Base-by-base conservation (phyloP, 2,329 filamentous ascomycete genomes). In the Cephalotrichum gorgonifer region DNA sequence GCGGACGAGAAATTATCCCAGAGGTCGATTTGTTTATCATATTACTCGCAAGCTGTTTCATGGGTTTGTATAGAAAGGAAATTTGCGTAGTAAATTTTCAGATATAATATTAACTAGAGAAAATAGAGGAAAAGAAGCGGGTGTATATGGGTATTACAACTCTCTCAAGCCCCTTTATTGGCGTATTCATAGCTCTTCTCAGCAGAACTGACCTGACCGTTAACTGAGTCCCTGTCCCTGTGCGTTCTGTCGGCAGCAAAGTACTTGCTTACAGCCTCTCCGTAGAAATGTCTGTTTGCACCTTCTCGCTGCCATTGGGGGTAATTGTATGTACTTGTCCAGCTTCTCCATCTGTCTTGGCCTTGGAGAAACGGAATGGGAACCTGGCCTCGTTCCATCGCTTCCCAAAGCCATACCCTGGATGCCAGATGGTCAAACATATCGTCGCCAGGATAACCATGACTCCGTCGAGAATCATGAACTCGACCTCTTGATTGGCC, bases 371-470 rank as follows among this genome's bases (percentile, higher is more conserved):
- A 31, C 5, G 30, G 11, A 31, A 31, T 15, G 30, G 30, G 44
- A 50, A 50, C 22, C 39, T 30, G n/a, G 49, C 44, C 17, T 48
- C 44, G 38, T 48, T 47, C 38, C 44, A 48, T 8, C 49, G 33
- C 33, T 33, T 33, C 1, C 33, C 38, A 17, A 48, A 51, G 27
- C 30, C 44, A 20, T 39, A 25, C 15, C 22, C 45, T 20, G 45
- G 45, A 7, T 47, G 44, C n/a, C n/a, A 47, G 11, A 47, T 47
- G 25, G 30, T 47, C 23, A 47, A 41, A 38, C 25, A 41, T 14
- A 27, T 23, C 14, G 22, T 26, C 22, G 45, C 45, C 9, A 47
- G 45, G 26, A 47, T 47, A 27, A 47, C 39, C 45, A 47, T 47
- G 22, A 38, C 33, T 14, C 45, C 45, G 9, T 47, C 45, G 5